These are phyloP conservation scores for Delitschia confertaspora DNA, from an alignment of 495 filamentous ascomycete species.

Conservation along the genomic window DNA sequence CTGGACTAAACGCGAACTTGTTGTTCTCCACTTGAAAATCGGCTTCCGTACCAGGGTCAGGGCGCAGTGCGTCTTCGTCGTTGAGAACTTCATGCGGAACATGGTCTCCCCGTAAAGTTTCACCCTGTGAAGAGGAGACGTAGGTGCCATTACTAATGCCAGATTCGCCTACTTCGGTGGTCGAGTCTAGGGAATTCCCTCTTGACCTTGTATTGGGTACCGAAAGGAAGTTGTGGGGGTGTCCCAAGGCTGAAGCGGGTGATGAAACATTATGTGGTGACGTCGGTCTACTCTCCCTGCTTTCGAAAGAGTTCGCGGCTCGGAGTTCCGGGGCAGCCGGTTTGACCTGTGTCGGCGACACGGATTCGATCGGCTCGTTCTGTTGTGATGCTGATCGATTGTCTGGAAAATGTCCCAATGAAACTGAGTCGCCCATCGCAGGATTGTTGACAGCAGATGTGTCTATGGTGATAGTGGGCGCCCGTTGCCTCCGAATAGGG, in stretches of 20 bases:
- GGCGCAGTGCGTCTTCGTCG: conserved; percentile 54
- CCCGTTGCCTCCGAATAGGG: conserved; percentile 26
- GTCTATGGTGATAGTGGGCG: conserved; percentile 31
- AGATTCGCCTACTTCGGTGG: conserved; percentile 42
- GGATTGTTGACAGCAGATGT: conserved; percentile 25
- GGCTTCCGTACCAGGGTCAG: conserved; percentile 60
- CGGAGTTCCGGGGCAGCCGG: conserved; percentile 49
- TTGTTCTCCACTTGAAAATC: conserved; percentile 71
- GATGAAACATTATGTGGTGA: conserved; percentile 86
- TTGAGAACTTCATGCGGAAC: conserved; percentile 28
- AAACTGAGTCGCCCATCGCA: conserved; percentile 21
- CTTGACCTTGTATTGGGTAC: conserved; percentile 55
- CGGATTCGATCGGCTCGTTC: too few species aligned
- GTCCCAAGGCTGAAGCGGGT: conserved; percentile 43
- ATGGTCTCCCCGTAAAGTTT: conserved; percentile 29
- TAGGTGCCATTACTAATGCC: conserved; percentile 43
- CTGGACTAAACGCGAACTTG: conserved; percentile 72
- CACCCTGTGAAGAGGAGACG: conserved; percentile 35
- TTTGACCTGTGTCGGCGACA: conserved; percentile 9
- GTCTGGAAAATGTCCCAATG: conserved; percentile 11
- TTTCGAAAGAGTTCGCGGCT: conserved; percentile 59
- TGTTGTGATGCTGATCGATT: conserved; percentile 10
- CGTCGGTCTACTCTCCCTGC: conserved; percentile 67
- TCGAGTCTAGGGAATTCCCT: conserved; percentile 56
- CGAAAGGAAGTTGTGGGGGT: conserved; percentile 52